phyloP scores from a whole-genome alignment of 2,329 filamentous ascomycete genomes.

The Paraconiothyrium sp. region DNA sequence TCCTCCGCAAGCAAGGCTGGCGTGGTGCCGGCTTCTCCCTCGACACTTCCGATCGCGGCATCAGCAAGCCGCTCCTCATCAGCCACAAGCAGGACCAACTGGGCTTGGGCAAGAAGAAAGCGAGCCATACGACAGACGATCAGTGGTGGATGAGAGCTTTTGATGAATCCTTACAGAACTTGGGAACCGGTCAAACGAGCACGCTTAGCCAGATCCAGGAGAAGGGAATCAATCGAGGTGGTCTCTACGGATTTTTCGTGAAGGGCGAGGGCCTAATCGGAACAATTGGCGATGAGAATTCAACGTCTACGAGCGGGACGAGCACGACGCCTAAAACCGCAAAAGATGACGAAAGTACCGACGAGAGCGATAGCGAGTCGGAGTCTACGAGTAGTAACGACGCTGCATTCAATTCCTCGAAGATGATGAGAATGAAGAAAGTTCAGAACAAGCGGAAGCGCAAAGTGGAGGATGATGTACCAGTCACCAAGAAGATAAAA shows the following conservation, averaged over 20 bases:
- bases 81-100: constrained; percentile 82
- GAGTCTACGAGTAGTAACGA: constrained; percentile 20
- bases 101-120: constrained; percentile 80
- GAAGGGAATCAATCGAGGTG: constrained; percentile 60
- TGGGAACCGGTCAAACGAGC: constrained; percentile 54
- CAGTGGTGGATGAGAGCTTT: constrained; percentile 99
- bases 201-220: constrained; percentile 59
- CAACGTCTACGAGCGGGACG: constrained; percentile 31
- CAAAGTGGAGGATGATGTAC: constrained; percentile 19
- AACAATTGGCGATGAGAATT: constrained; percentile 62
- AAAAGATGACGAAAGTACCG: constrained; percentile 16
- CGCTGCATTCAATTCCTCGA: constrained; percentile 17
- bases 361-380: constrained; percentile 7
- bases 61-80: constrained; percentile 83
- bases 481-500: constrained; percentile 28
- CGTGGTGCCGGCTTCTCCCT: constrained; percentile 87
- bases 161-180: constrained; percentile 84
- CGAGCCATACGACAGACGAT: constrained; percentile 66
- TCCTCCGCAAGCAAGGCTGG: constrained; percentile 90
- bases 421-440: constrained; percentile 25
- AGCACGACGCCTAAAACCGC: constrained; percentile 43
- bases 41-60: constrained; percentile 77
- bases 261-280: constrained; percentile 80
- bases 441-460: constrained; percentile 42
- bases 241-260: constrained; percentile 85